These are phyloP conservation scores for Lolium perenne DNA, from an alignment of 176 grass and related monocot genomes.

Conservation along the genomic window DNA sequence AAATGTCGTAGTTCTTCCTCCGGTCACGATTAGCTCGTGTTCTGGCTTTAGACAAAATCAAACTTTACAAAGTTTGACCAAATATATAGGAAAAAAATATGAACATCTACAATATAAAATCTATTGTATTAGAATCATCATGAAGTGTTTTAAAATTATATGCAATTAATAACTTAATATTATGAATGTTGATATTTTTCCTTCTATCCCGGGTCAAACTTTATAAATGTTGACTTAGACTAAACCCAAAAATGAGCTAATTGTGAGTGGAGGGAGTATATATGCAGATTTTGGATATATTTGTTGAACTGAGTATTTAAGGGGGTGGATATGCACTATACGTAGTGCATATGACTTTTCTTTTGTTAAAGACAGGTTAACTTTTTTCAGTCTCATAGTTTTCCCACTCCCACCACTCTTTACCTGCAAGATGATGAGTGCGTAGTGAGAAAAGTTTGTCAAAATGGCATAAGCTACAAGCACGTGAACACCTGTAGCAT, in stretches of 20 bases:
- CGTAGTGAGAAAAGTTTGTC: background rate
- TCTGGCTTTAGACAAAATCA: no score
- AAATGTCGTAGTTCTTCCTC: background rate
- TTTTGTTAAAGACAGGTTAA: background rate
- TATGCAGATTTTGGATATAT: conserved; percentile 10
- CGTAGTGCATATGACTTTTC: background rate
- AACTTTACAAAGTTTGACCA: no score
- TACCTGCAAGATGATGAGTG: background rate
- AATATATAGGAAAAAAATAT: no score
- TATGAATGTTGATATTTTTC: no score
- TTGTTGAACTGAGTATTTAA: conserved; percentile 5
- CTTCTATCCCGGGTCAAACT: no score
- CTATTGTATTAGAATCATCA: no score
- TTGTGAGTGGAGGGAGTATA: background rate
- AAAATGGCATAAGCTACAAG: background rate
- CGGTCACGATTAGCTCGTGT: no score
- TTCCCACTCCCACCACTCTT: background rate
- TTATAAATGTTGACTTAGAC: no score
- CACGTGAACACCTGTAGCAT: background rate
- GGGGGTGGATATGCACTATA: background rate
- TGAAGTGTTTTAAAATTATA: no score
- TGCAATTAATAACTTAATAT: no score
- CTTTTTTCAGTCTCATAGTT: background rate
- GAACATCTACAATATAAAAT: no score
- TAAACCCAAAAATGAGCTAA: no score